Base-by-base conservation (phyloP, 1,284 basidiomycete genomes). In the Cystobasidium pallidum region DNA sequence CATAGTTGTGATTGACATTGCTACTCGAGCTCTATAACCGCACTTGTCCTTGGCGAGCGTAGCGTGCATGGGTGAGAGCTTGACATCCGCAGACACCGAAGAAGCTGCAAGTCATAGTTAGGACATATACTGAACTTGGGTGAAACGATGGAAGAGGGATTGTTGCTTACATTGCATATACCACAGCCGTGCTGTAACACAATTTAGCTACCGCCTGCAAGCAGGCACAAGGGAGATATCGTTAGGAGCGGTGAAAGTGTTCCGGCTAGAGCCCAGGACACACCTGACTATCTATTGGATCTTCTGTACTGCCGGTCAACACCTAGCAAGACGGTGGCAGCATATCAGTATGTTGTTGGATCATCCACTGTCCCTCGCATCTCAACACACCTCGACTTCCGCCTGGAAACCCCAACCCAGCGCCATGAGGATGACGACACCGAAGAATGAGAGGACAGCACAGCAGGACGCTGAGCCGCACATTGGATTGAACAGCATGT, bases 381-480 rank as follows among this genome's bases (percentile, higher is more conserved):
- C 49, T 3, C n/a, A 83, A 4, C 82, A 83, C 74, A 75, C 78
- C 19, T 79, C 78, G 3, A 75, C 76, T 21, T 70, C 62, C 3
- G 67, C 61, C 39, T 75, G 67, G 45, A 77, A 77, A 15, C 63
- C 73, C n/a, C 58, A 36, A 8, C 76, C 76, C 11, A 77, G 47
- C 1, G 67, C 82, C 52, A 82, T 74, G 36, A 86, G 81, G 75
- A 85, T 84, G 74, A 85, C 76, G 28, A 84, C 82, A n/a, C 84
- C 85, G 58, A 85, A 84, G 54, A 83, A 73, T 11, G 82, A 83
- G 59, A 86, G 80, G 62, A 85, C 80, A 45, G 84, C 83, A 76
- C 84, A 86, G 81, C 84, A 85, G 61, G 81, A 81, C 30, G 85
- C 85, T 85, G 26, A 24, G 49, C 67, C 28, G 19, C 49, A 49